Base-by-base conservation (phyloP, 441 rosid species). In the Hura crepitans region DNA sequence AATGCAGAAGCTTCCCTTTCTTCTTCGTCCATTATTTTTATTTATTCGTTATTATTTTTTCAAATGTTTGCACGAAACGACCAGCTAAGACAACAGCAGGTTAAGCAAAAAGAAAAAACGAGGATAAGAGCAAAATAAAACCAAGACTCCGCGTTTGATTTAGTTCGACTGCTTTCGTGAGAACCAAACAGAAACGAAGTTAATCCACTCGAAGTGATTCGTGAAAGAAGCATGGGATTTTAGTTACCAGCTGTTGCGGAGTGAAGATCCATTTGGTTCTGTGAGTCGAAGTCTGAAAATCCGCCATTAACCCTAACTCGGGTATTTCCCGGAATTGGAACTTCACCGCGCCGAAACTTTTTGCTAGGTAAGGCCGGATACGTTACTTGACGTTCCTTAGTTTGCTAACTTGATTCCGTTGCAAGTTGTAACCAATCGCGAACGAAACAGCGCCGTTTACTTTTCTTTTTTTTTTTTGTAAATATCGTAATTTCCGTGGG, bases 241-340 rank as follows among this genome's bases (percentile, higher is more conserved):
- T 3, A 53, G 46, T 59, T 82, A 93, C 98, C 73, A 94, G 81
- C 72, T 80, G 82, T 56, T 84, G 89, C 72, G 91, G 96, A 74
- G 89, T 81, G 86, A 90, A 87, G 74, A 94, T 85, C 98, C 98
- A 94, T 75, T 83, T 93, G 76, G 90, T 86, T 33, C 85, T 82
- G 83, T 94, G 98, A 67, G 96, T 87, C 11, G 98, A 94, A 65
- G 93, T 83, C 75, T 84, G 90, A 71, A 94, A 94, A 86, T 94
- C 96, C 68, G 97, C 91, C 98, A 94, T 94, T 22, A 53, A 35
- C 72, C 66, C 76, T 63, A 56, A 57, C 78, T 74, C 73, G 25
- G 25, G 7, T 46, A 35, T 35, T 35, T 4, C 39, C 25, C 15
- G 28, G 18, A 22, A 59, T 47, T 31, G 47, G 47, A 43, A 12